Evolutionary conservation across 495 filamentous ascomycete species (phyloP).

Genomic region (Tetracladium marchalianum): DNA sequence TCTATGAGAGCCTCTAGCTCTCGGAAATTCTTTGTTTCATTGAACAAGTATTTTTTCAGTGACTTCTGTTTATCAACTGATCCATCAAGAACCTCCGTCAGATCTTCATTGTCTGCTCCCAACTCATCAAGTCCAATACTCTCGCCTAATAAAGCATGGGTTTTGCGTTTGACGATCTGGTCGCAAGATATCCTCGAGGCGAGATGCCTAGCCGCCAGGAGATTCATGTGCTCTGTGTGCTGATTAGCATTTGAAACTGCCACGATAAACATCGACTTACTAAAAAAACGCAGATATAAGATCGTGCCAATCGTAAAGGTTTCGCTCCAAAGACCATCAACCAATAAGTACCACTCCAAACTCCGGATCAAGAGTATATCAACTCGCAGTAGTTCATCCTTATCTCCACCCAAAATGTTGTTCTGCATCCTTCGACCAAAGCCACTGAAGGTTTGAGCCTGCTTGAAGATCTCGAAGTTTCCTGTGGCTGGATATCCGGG

Average conservation of each 20-base stretch:
- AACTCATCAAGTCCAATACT: constrained; percentile 19
- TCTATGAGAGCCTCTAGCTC: constrained; percentile 64
- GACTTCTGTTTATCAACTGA: constrained; percentile 25
- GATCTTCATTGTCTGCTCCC: constrained; percentile 19
- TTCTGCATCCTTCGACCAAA: constrained; percentile 35
- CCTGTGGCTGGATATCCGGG: constrained; percentile 23
- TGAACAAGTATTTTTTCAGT: constrained; percentile 30
- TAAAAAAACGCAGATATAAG: constrained; percentile 63
- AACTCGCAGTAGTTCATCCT: constrained; percentile 46
- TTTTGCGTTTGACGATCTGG: constrained; percentile 22
- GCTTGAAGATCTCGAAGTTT: constrained; percentile 40
- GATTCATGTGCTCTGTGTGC: constrained; percentile 34
- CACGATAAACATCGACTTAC: constrained; percentile 35
- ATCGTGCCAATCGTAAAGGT: constrained; percentile 57
- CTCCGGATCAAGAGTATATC: constrained; percentile 69
- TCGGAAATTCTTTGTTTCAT: constrained; percentile 51
- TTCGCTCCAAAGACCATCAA: constrained; percentile 59
- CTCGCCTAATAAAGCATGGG: constrained; percentile 19
- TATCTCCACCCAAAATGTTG: constrained; percentile 54
- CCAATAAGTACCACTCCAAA: constrained; percentile 73
- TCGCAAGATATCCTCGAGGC: constrained; percentile 26
- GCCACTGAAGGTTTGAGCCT: constrained; percentile 16
- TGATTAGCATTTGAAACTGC: constrained; percentile 3
- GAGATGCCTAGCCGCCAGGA: constrained; percentile 58
- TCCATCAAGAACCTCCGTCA: constrained; percentile 20